Conservation (phyloP, 441 rosid genomes). For the Brassica hybrid region DNA sequence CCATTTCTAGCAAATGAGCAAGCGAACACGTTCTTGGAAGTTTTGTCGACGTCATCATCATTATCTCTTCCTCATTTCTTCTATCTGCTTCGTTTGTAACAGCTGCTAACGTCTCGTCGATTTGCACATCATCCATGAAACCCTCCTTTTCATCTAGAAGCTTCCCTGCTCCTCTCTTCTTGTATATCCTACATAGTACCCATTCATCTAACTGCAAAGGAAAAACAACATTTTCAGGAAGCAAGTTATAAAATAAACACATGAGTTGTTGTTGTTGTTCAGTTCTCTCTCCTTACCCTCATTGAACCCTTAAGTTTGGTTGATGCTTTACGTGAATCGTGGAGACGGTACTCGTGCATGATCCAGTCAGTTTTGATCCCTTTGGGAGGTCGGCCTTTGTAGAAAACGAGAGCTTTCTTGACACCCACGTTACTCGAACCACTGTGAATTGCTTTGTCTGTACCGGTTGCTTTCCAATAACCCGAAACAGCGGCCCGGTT, state of each 20-base stretch:
- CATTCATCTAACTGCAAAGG: conserved; percentile 83
- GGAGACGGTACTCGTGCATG: conserved; percentile 88
- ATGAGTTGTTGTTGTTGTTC: background rate
- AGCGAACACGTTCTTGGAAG: conserved; percentile 66
- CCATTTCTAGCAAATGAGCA: conserved; percentile 67
- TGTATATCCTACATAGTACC: conserved; percentile 91
- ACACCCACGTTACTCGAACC: conserved; percentile 73
- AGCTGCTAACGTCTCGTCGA: conserved; percentile 23
- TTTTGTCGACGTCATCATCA: conserved; percentile 45
- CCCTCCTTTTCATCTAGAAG: conserved; percentile 44
- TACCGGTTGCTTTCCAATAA: conserved; percentile 96
- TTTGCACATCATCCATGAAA: conserved; percentile 30
- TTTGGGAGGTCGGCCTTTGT: conserved; percentile 81
- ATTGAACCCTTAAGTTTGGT: conserved; percentile 60
- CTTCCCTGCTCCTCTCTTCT: conserved; percentile 57
- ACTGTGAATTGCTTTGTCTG: conserved; percentile 77
- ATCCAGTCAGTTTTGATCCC: conserved; percentile 83
- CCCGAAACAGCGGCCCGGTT: conserved; percentile 88
- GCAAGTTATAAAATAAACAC: background rate
- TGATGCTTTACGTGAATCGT: conserved; percentile 50
- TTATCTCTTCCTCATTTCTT: conserved; percentile 39
- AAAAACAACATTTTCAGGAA: background rate
- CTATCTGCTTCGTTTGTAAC: no score
- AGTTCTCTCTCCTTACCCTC: conserved; percentile 56
- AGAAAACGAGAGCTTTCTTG: conserved; percentile 90